phyloP scores from a whole-genome alignment of 768 basidiomycete species.

The Xerocomus spinulosus region DNA sequence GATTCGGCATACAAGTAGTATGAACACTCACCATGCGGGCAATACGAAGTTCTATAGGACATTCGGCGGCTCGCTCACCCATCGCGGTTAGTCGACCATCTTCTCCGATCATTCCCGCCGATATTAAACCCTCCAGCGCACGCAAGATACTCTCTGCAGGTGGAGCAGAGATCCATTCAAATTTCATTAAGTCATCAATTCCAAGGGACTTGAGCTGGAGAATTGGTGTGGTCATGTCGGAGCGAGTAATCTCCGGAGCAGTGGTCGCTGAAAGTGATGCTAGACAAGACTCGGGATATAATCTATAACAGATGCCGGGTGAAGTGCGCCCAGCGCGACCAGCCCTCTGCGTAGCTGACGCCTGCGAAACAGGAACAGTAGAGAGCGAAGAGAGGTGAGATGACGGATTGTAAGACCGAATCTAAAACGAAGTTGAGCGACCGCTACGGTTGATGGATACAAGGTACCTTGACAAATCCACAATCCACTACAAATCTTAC shows the following conservation, averaged over 20 bases:
- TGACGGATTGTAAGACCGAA: constrained; percentile 85
- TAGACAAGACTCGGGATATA: constrained; percentile 69
- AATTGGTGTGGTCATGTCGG: constrained; percentile 87
- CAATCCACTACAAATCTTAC: constrained; percentile 91
- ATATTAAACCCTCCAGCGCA: constrained; percentile 78
- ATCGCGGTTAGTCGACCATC: constrained; percentile 71
- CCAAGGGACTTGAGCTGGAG: constrained; percentile 93
- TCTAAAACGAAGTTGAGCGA: constrained; percentile 40
- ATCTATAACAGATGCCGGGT: constrained; percentile 85
- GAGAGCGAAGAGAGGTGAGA: constrained; percentile 81
- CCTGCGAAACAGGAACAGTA: constrained; percentile 77
- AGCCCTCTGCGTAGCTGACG: constrained; percentile 89
- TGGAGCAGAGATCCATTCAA: constrained; percentile 91
- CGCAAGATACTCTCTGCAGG: constrained; percentile 81
- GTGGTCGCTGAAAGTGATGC: constrained; percentile 62
- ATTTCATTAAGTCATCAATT: constrained; percentile 91
- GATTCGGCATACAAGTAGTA: not conserved
- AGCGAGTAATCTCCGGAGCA: constrained; percentile 85
- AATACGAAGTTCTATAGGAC: constrained; percentile 87
- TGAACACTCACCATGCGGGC: constrained; percentile 77
- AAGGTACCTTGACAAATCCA: constrained; percentile 87
- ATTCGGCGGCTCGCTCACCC: constrained; percentile 88
- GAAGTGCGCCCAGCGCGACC: constrained; percentile 95
- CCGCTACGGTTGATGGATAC: not conserved
- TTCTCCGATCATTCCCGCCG: constrained; percentile 79